Evolutionary conservation across 305 asterid species (phyloP).

Genomic region (Fraxinus paxiana): DNA sequence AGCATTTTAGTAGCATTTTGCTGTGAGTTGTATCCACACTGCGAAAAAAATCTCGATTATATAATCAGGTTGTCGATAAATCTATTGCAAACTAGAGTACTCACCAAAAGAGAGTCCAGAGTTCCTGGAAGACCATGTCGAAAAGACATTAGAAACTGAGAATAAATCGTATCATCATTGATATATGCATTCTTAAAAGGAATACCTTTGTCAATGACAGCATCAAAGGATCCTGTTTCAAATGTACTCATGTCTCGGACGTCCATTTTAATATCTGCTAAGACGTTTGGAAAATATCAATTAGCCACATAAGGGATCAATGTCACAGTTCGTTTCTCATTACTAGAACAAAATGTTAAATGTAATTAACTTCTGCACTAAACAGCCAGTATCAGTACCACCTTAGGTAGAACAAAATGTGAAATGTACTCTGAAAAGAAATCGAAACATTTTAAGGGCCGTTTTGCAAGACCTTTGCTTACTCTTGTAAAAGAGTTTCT

Average conservation of each 20-base stretch:
- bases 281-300: conserved; percentile 29
- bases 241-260: conserved; percentile 64
- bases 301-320: neutral
- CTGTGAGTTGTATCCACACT: conserved; percentile 61
- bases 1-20: conserved; percentile 70
- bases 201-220: conserved; percentile 70
- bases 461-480: neutral
- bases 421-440: neutral
- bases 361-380: neutral
- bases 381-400: neutral
- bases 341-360: neutral
- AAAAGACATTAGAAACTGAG: conserved; percentile 37
- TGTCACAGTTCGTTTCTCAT: neutral
- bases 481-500: neutral
- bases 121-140: conserved; percentile 52
- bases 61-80: conserved; percentile 8
- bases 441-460: neutral
- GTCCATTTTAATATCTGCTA: conserved; percentile 61
- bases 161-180: conserved; percentile 14
- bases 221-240: conserved; percentile 44
- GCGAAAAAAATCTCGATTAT: conserved; percentile 23
- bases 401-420: neutral
- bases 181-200: conserved; percentile 4
- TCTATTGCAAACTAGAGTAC: conserved; percentile 23
- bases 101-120: conserved; percentile 73